These are phyloP conservation scores for Leucocoprinus sp. DNA, from an alignment of 768 basidiomycete species.

Conservation along the genomic window DNA sequence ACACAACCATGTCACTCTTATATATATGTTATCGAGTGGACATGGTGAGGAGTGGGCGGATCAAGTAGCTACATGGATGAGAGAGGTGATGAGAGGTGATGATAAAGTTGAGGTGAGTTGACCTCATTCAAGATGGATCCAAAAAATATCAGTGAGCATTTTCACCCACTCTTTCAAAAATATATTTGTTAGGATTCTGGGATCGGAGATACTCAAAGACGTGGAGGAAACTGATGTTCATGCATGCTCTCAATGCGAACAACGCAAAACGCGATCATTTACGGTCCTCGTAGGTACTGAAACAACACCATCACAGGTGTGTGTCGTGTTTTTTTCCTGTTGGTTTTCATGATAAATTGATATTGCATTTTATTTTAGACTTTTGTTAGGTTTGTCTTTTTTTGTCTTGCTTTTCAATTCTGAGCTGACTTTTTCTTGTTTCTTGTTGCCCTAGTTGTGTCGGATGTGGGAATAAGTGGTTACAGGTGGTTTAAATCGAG, in stretches of 20 bases:
- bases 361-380: background rate
- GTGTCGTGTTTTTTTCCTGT: background rate
- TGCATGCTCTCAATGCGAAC: constrained; percentile 1
- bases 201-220: background rate
- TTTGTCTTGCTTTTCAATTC: background rate
- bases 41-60: constrained; percentile 58
- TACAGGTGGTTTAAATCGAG: too few species aligned
- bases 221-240: background rate
- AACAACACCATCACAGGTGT: background rate
- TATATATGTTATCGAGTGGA: constrained; percentile 41
- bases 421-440: background rate
- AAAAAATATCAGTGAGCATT: too few species aligned
- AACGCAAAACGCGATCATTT: background rate
- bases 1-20: constrained; percentile 59
- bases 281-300: background rate
- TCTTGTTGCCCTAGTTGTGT: constrained; percentile 1
- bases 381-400: background rate
- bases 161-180: too few species aligned
- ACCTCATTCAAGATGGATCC: too few species aligned
- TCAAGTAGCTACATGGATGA: constrained; percentile 34
- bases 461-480: constrained; percentile 9
- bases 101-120: background rate
- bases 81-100: constrained; percentile 2
- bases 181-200: background rate
- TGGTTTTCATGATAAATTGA: background rate